A percentile compares a stretch with the other conserved stretches of the same genome.
phyloP scores from a whole-genome alignment of 345 rosid genomes.

The Eucalyptus marginata region DNA sequence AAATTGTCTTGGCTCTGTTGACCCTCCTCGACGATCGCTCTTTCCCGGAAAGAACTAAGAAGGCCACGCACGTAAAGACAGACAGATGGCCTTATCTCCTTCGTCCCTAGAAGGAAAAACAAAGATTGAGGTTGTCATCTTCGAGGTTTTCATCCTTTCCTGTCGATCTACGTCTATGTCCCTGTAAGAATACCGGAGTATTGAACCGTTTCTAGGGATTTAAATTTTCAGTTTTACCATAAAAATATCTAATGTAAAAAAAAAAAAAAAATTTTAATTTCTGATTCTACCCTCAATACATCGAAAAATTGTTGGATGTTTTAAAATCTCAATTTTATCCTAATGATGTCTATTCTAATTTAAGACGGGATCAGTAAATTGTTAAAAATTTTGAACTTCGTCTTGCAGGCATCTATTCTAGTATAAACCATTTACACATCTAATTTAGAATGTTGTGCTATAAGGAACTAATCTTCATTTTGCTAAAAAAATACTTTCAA shows the following conservation, averaged over 20 bases:
- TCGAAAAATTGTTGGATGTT: background rate
- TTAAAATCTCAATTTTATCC: too few species aligned
- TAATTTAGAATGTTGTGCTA: background rate
- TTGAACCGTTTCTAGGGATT: too few species aligned
- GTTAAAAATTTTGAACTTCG: accelerated
- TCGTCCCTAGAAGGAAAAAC: background rate
- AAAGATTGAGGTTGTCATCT: background rate
- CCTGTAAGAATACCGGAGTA: background rate
- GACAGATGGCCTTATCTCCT: background rate
- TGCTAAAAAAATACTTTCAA: accelerated
- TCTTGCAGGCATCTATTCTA: background rate
- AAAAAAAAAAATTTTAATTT: too few species aligned
- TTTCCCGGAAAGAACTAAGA: background rate
- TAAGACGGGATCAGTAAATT: accelerated
- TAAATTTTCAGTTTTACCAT: too few species aligned
- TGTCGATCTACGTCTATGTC: background rate
- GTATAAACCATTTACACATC: background rate
- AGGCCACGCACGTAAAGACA: background rate
- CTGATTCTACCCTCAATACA: background rate
- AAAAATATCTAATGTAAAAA: too few species aligned
- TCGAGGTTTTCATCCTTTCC: background rate
- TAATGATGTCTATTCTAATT: too few species aligned
- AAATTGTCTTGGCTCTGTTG: background rate
- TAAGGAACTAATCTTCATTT: background rate
- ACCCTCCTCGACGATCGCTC: background rate